Percentiles rank a stretch among this genome's conserved stretches.
These are phyloP conservation scores for Corylus heterophylla DNA, from an alignment of 306 rosid genomes.

Conservation along the genomic window DNA sequence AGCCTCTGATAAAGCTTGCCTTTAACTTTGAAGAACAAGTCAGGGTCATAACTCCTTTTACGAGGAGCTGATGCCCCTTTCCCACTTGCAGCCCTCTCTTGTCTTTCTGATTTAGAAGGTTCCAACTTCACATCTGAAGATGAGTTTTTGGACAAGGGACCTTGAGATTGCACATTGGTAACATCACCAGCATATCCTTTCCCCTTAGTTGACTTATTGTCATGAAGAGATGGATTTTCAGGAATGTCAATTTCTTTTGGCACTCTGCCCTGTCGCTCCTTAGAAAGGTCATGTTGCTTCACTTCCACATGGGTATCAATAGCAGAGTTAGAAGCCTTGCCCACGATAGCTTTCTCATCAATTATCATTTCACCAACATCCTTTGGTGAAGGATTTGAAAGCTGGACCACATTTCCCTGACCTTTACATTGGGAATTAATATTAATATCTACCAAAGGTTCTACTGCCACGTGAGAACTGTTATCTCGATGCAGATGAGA, in stretches of 20 bases:
- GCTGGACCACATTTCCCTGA: slow-evolving; percentile 36
- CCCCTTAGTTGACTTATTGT: slow-evolving; percentile 40
- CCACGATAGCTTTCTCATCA: slow-evolving; percentile 39
- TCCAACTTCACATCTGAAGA: slow-evolving; percentile 54
- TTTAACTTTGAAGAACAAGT: slow-evolving; percentile 86
- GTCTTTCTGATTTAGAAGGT: slow-evolving; percentile 56
- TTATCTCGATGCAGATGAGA: slow-evolving; percentile 46
- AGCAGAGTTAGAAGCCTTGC: slow-evolving; percentile 37
- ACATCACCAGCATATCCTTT: slow-evolving; percentile 42
- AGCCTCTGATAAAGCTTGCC: slow-evolving; percentile 98
- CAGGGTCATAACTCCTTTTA: slow-evolving; percentile 79
- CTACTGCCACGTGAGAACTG: slow-evolving; percentile 39
- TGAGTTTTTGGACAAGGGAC: slow-evolving; percentile 36
- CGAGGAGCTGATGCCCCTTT: slow-evolving; percentile 62
- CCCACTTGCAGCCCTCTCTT: slow-evolving; percentile 55
- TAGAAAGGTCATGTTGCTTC: slow-evolving; percentile 41
- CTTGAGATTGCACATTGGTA: slow-evolving; percentile 43
- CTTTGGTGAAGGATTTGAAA: slow-evolving; percentile 34
- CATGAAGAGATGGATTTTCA: slow-evolving; percentile 34
- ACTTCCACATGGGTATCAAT: slow-evolving; percentile 34
- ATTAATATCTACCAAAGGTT: slow-evolving; percentile 41
- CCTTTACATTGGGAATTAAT: slow-evolving; percentile 35
- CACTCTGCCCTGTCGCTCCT: slow-evolving; percentile 43
- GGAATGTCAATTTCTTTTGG: slow-evolving; percentile 39
- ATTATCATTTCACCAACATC: slow-evolving; percentile 35